Evolutionary conservation across 345 rosid species (phyloP).

Genomic region (Acer saccharum): DNA sequence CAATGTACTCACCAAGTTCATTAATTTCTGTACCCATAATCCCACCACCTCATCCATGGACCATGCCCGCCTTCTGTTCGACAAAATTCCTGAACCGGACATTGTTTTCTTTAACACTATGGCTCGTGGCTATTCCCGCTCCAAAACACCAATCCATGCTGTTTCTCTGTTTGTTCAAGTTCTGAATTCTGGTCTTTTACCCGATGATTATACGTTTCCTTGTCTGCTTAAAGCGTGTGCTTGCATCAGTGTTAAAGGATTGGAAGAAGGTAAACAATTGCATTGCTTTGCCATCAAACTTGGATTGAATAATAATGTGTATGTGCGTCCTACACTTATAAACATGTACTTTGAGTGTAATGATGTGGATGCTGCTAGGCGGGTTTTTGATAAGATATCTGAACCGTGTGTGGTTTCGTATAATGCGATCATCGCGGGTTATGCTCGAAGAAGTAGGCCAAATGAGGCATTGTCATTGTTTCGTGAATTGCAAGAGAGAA

Average conservation of each 20-base stretch:
- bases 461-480: conserved; percentile 74
- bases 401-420: conserved; percentile 73
- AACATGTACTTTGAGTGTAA: conserved; percentile 69
- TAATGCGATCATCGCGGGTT: conserved; percentile 74
- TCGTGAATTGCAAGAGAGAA: conserved; percentile 63
- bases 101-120: conserved; percentile 60
- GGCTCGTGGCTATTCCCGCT: conserved; percentile 70
- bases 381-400: conserved; percentile 53
- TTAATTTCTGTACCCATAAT: conserved; percentile 54
- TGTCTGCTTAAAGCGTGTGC: conserved; percentile 64
- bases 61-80: conserved; percentile 65
- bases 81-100: conserved; percentile 53
- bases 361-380: conserved; percentile 61
- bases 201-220: conserved; percentile 73
- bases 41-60: conserved; percentile 45
- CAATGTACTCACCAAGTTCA: conserved; percentile 53
- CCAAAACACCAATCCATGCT: conserved; percentile 38
- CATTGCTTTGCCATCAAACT: conserved; percentile 56
- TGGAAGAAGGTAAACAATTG: conserved; percentile 62
- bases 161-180: conserved; percentile 46
- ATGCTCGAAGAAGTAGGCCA: conserved; percentile 65
- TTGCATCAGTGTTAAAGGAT: conserved; percentile 37
- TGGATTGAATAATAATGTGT: conserved; percentile 48
- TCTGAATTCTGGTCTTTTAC: conserved; percentile 45
- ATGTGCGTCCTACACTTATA: conserved; percentile 68